Evolutionary conservation across 2,329 filamentous ascomycete genomes (phyloP).

Genomic region (Hirsutella thompsonii): DNA sequence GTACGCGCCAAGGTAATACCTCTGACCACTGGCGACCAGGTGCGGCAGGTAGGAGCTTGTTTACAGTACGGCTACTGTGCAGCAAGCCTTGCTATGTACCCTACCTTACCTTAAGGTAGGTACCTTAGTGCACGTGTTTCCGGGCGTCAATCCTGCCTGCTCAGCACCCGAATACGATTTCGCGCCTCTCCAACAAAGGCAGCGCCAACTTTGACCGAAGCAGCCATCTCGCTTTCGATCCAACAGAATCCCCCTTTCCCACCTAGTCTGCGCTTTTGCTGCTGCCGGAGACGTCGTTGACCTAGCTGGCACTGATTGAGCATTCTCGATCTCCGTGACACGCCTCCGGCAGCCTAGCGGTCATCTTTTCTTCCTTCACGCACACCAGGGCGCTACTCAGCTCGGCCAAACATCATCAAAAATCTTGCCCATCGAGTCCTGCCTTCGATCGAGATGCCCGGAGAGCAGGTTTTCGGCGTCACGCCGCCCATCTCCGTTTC

Average conservation of each 20-base stretch:
- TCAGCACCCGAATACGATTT: too few relatives aligned
- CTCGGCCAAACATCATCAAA: not conserved
- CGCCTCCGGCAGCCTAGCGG: constrained; percentile 1
- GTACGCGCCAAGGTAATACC: too few relatives aligned
- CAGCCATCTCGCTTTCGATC: not conserved
- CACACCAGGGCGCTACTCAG: not conserved
- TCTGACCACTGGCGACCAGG: too few relatives aligned
- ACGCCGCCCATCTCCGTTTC: constrained; percentile 72
- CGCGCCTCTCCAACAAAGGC: too few relatives aligned
- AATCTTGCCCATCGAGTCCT: not conserved
- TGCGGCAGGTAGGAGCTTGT: too few relatives aligned
- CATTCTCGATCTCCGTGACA: not conserved
- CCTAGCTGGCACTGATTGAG: not conserved
- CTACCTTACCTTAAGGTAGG: too few relatives aligned
- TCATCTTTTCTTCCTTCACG: not conserved
- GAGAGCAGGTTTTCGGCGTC: constrained; percentile 44
- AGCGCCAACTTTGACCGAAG: too few relatives aligned
- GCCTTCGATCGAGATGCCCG: constrained; percentile 15
- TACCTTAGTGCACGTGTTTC: too few relatives aligned
- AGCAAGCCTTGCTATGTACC: too few relatives aligned
- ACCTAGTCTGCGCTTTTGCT: not conserved
- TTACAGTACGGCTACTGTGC: too few relatives aligned
- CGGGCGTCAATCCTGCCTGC: too few relatives aligned
- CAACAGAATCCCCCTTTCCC: not conserved
- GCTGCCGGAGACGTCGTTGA: not conserved